A percentile compares a stretch with the other conserved stretches of the same genome.
Conservation (phyloP, 2,329 filamentous ascomycete genomes). For the Ramularia collo-cygni region DNA sequence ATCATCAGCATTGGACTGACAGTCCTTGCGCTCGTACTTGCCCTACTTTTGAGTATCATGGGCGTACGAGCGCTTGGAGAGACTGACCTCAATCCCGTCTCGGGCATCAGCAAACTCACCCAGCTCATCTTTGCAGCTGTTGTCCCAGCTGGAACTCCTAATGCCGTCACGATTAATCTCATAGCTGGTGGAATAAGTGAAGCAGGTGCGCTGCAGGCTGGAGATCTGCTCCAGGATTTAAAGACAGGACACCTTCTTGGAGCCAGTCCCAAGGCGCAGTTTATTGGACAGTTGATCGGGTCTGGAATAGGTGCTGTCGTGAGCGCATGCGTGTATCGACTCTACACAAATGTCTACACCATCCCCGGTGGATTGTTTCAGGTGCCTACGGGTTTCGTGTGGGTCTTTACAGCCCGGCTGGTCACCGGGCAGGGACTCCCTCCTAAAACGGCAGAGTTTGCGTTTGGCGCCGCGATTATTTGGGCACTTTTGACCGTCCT, state of each 20-base stretch:
- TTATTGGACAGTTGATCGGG: conserved; percentile 92
- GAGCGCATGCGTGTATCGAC: conserved; percentile 76
- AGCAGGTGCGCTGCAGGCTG: conserved; percentile 82
- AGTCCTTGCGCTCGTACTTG: conserved; percentile 72
- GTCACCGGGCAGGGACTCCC: conserved; percentile 88
- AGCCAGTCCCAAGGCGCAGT: conserved; percentile 88
- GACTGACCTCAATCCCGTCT: conserved; percentile 93
- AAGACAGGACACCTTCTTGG: conserved; percentile 93
- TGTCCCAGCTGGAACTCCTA: conserved; percentile 70
- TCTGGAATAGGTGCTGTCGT: conserved; percentile 78
- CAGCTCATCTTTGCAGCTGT: conserved; percentile 92
- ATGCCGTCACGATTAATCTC: conserved; percentile 89
- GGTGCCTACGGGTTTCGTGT: conserved; percentile 90
- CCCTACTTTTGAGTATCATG: conserved; percentile 60
- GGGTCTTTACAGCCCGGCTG: conserved; percentile 91
- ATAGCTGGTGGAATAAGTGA: conserved; percentile 85
- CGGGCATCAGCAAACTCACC: conserved; percentile 91
- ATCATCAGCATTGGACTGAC: conserved; percentile 79
- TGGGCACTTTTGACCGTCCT: conserved; percentile 66
- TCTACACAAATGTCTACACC: conserved; percentile 85
- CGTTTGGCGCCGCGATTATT: conserved; percentile 63
- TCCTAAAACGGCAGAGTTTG: conserved; percentile 73
- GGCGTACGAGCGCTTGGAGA: conserved; percentile 61
- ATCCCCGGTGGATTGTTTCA: conserved; percentile 87
- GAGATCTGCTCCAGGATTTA: conserved; percentile 93